Percentiles rank a stretch among this genome's conserved stretches.
These are phyloP conservation scores for Huntiella savannae DNA, from an alignment of 2,329 filamentous ascomycete genomes.

Conservation along the genomic window DNA sequence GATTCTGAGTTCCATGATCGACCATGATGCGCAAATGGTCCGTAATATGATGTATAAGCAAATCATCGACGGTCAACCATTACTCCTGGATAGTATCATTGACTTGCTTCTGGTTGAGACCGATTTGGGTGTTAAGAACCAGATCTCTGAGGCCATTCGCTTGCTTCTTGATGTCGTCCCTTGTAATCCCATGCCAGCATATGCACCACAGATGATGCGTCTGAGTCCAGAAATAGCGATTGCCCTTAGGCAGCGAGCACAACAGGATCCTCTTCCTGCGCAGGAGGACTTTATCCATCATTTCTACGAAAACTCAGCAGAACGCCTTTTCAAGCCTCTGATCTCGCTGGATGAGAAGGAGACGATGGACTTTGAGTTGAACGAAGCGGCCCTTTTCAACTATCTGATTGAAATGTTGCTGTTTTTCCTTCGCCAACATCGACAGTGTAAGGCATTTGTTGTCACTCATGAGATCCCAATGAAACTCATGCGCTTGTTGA, in stretches of 20 bases:
- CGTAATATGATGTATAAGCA: slow-evolving; percentile 83
- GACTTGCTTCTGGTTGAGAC: slow-evolving; percentile 80
- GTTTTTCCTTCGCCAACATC: slow-evolving; percentile 84
- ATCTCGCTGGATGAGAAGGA: slow-evolving; percentile 55
- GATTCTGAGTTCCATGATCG: slow-evolving; percentile 81
- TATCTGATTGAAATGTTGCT: slow-evolving; percentile 85
- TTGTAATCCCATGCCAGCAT: slow-evolving; percentile 18
- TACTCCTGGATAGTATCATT: slow-evolving; percentile 79
- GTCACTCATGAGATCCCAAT: slow-evolving; percentile 58
- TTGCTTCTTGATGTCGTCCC: slow-evolving; percentile 57
- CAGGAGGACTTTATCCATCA: slow-evolving; percentile 71
- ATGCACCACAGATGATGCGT: slow-evolving; percentile 15
- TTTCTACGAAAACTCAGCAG: slow-evolving; percentile 78
- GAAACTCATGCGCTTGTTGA: slow-evolving; percentile 65
- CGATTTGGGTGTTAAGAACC: slow-evolving; percentile 85
- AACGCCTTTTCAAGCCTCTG: slow-evolving; percentile 70
- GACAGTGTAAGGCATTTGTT: slow-evolving; percentile 76
- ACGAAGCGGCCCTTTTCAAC: slow-evolving; percentile 76
- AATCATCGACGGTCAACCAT: slow-evolving; percentile 67
- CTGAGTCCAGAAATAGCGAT: slow-evolving; percentile 10
- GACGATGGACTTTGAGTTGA: slow-evolving; percentile 54
- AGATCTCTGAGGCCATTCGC: slow-evolving; percentile 89
- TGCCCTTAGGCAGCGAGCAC: slow-evolving; percentile 25
- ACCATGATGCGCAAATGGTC: slow-evolving; percentile 90
- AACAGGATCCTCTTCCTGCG: slow-evolving; percentile 39